Evolutionary conservation across 495 filamentous ascomycete species (phyloP).

Genomic region (Lineolata rhizophorae): DNA sequence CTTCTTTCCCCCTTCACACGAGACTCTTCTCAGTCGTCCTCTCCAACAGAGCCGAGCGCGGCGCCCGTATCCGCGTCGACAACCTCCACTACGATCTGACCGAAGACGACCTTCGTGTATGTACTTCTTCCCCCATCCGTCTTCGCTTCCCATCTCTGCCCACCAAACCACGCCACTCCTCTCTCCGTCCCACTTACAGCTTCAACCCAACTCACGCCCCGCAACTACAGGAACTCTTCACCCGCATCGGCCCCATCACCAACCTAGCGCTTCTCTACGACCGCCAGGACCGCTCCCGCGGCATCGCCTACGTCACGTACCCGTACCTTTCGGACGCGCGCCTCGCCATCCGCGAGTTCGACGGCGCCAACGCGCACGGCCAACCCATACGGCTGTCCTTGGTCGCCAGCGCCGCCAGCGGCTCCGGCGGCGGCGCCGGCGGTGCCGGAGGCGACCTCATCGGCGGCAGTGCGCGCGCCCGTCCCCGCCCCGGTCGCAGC

Average conservation of each 20-base stretch:
- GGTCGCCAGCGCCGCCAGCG: constrained; percentile 24
- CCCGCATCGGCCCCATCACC: constrained; percentile 47
- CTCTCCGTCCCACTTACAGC: too few species aligned
- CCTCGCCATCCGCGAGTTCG: constrained; percentile 56
- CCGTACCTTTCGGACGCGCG: constrained; percentile 42
- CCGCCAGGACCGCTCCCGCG: constrained; percentile 74
- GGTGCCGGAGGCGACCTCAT: too few species aligned
- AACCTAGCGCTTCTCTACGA: constrained; percentile 64
- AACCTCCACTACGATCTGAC: constrained; percentile 90
- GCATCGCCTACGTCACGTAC: constrained; percentile 71
- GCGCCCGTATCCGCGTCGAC: constrained; percentile 63
- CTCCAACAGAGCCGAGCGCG: constrained; percentile 22
- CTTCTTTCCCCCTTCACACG: too few species aligned
- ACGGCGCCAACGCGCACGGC: constrained; percentile 76
- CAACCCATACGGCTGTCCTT: constrained; percentile 72
- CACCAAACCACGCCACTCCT: too few species aligned
- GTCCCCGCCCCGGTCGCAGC: constrained; percentile 28
- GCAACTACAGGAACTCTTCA: constrained; percentile 81
- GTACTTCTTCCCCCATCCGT: too few species aligned
- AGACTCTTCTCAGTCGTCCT: constrained; percentile 6
- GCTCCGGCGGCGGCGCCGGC: too few species aligned
- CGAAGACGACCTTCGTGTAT: constrained; percentile 56
- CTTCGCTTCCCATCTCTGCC: too few species aligned
- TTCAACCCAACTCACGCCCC: too few species aligned
- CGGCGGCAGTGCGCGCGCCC: too few species aligned